Evolutionary conservation across 345 rosid species (phyloP).

Genomic region (Brassica rapa): DNA sequence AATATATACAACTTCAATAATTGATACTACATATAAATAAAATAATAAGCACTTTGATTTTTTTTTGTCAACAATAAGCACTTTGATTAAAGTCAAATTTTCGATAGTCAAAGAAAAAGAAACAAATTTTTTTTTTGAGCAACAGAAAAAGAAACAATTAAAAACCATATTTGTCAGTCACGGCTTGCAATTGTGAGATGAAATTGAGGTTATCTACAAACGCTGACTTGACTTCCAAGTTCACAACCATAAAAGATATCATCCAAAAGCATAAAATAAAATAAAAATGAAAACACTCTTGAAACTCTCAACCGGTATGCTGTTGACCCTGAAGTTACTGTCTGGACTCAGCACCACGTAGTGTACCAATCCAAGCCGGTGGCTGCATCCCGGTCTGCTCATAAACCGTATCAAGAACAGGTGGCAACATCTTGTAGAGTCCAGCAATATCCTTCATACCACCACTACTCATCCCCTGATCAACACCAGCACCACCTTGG

Average conservation of each 20-base stretch:
- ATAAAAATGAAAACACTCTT: background rate
- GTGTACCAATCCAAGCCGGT: background rate
- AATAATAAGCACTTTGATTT: too few species aligned
- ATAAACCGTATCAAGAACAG: background rate
- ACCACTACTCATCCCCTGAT: background rate
- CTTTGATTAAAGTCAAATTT: too few species aligned
- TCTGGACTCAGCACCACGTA: background rate
- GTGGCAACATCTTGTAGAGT: background rate
- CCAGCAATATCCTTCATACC: slow-evolving; percentile 1
- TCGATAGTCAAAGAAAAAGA: too few species aligned
- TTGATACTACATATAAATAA: too few species aligned
- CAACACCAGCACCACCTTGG: background rate
- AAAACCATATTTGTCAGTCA: too few species aligned
- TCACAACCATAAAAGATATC: background rate
- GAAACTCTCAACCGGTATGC: background rate
- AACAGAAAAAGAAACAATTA: too few species aligned
- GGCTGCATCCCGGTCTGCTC: background rate
- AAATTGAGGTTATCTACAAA: background rate
- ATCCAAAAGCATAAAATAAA: background rate
- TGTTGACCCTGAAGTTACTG: background rate
- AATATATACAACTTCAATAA: too few species aligned
- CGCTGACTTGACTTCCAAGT: background rate
- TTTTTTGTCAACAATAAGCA: too few species aligned
- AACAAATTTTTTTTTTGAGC: too few species aligned
- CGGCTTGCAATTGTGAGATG: too few species aligned